Conservation (phyloP, 345 rosid genomes). For the Hypericum perforatum region DNA sequence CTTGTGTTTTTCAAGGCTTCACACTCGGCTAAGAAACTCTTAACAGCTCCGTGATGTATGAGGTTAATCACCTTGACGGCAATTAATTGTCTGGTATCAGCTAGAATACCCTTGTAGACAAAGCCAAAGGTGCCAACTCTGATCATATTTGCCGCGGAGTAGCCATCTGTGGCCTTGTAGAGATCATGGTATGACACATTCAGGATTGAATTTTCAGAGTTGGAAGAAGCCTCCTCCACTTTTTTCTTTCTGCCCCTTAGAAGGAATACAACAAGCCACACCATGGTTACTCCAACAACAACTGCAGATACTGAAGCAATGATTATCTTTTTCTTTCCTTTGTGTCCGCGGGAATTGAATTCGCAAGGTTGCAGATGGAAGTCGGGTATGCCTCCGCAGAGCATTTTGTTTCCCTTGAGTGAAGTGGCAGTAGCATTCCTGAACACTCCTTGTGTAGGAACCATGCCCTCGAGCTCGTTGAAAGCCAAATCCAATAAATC, state of each 20-base stretch:
- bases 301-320: no score
- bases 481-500: constrained; percentile 22
- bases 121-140: constrained; percentile 20
- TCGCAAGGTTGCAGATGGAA: background rate
- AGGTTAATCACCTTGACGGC: constrained; percentile 25
- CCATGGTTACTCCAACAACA: background rate
- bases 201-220: background rate
- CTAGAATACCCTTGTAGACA: constrained; percentile 20
- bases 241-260: constrained; percentile 4
- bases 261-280: background rate
- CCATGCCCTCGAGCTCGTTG: constrained; percentile 31
- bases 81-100: background rate
- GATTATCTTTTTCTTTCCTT: no score
- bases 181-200: constrained; percentile 17
- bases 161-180: constrained; percentile 17
- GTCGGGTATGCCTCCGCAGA: constrained; percentile 14
- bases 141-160: constrained; percentile 14
- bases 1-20: constrained; percentile 15
- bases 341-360: background rate
- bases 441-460: constrained; percentile 3
- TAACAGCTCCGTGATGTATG: constrained; percentile 10
- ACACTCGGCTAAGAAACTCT: constrained; percentile 24
- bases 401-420: constrained; percentile 1
- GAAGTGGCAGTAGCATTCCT: constrained; percentile 8
- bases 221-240: background rate